Conservation (phyloP, 139 green algal genomes). For the Volvox africanus region DNA sequence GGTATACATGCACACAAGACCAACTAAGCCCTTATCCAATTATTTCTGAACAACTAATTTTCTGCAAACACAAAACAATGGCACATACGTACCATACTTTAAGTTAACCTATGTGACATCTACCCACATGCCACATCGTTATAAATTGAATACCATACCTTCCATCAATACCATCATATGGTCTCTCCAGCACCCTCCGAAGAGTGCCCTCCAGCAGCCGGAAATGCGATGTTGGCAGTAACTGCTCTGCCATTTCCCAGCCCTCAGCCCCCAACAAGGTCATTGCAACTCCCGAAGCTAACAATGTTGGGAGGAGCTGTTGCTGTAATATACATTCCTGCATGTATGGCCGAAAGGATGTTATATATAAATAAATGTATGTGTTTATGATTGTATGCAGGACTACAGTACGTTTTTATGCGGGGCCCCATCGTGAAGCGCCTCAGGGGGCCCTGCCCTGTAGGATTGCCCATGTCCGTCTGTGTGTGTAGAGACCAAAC, state of each 20-base stretch:
- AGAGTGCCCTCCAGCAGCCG: neutral
- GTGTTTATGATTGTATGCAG: too few species aligned
- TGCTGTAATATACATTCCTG: neutral
- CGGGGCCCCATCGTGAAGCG: too few species aligned
- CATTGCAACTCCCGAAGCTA: conserved; percentile 12
- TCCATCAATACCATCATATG: neutral
- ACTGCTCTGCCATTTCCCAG: conserved; percentile 43
- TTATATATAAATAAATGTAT: neutral
- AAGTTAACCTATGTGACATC: neutral
- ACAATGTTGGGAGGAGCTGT: neutral
- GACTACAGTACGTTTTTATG: too few species aligned
- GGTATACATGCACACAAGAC: neutral
- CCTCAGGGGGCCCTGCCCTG: too few species aligned
- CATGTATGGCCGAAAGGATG: neutral
- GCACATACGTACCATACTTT: neutral
- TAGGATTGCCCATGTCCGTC: too few species aligned
- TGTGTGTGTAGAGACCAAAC: too few species aligned
- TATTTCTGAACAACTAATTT: neutral
- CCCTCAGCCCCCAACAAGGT: conserved; percentile 16
- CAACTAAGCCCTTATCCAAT: neutral
- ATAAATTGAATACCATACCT: neutral
- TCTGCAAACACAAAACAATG: too few species aligned
- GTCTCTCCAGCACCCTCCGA: neutral
- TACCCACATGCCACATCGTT: too few species aligned
- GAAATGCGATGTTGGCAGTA: conserved; percentile 7